Conservation (phyloP, 164 flowering plant species). For the Akebia trifoliata region DNA sequence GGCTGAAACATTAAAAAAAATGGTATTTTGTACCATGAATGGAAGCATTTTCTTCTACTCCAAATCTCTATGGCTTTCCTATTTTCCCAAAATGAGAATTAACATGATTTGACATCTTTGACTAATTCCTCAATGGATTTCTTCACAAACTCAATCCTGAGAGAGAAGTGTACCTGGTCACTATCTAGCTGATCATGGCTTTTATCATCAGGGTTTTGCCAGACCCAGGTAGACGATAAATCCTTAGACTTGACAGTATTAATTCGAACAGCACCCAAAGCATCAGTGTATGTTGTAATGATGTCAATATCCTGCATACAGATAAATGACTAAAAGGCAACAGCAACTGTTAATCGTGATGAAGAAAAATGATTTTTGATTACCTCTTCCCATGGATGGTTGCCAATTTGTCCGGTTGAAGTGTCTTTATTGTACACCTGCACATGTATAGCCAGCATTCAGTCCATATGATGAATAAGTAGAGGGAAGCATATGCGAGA, state of each 20-base stretch:
- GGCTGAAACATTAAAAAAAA: too few relatives aligned
- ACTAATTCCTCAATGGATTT: too few relatives aligned
- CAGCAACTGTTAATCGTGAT: background rate
- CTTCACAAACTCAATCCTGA: too few relatives aligned
- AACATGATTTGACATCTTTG: too few relatives aligned
- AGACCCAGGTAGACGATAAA: slow-evolving; percentile 39
- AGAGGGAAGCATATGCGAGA: background rate
- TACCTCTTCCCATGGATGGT: slow-evolving; percentile 9
- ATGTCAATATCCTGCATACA: slow-evolving; percentile 63
- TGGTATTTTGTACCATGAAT: too few relatives aligned
- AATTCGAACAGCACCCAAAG: slow-evolving; percentile 53
- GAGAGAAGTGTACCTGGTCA: slow-evolving; percentile 58
- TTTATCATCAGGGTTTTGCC: slow-evolving; percentile 51
- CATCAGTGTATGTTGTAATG: slow-evolving; percentile 59
- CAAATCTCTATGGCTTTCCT: too few relatives aligned
- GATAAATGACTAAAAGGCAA: background rate
- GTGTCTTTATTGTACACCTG: slow-evolving; percentile 7
- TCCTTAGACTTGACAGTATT: slow-evolving; percentile 42
- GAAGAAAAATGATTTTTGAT: background rate
- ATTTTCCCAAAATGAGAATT: too few relatives aligned
- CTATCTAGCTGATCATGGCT: slow-evolving; percentile 21
- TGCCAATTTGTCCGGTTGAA: background rate
- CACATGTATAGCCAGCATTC: slow-evolving; percentile 27
- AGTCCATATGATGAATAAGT: background rate
- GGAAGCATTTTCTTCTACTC: too few relatives aligned